phyloP scores from a whole-genome alignment of 176 grass and related monocot species.

The Alloteropsis semialata region DNA sequence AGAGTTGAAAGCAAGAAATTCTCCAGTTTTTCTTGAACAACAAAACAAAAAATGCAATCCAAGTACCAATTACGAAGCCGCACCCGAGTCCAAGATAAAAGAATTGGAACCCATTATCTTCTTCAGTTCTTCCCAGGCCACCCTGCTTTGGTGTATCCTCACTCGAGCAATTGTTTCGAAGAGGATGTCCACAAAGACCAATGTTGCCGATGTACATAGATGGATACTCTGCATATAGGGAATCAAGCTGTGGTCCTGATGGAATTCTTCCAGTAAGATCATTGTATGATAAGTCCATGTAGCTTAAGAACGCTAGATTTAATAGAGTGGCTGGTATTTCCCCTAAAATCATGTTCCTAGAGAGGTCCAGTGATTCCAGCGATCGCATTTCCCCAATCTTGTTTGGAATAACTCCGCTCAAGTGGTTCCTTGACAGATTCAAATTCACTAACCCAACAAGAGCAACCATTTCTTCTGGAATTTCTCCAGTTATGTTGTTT shows the following conservation, averaged over 20 bases:
- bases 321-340: constrained; percentile 7
- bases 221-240: background rate
- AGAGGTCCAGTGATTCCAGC: constrained; percentile 42
- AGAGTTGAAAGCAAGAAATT: constrained; percentile 1
- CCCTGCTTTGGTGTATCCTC: background rate
- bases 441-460: constrained; percentile 13
- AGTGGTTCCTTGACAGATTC: constrained; percentile 20
- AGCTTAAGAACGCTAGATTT: constrained; percentile 15
- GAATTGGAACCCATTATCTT: background rate
- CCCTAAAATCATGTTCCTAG: constrained; percentile 27
- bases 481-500: constrained; percentile 23
- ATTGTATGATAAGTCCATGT: constrained; percentile 40
- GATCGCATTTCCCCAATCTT: constrained; percentile 16
- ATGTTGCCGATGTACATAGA: background rate
- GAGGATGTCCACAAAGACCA: background rate
- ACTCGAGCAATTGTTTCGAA: background rate
- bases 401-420: background rate
- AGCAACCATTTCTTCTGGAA: constrained; percentile 6
- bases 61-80: background rate
- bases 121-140: background rate
- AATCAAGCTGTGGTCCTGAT: background rate
- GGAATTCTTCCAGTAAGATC: constrained; percentile 13
- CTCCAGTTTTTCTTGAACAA: constrained; percentile 27
- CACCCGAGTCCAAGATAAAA: background rate
- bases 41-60: background rate